Percentiles rank a stretch among this genome's conserved stretches.
Evolutionary conservation across 2,329 filamentous ascomycete species (phyloP).

Genomic region (Apiospora sp.): DNA sequence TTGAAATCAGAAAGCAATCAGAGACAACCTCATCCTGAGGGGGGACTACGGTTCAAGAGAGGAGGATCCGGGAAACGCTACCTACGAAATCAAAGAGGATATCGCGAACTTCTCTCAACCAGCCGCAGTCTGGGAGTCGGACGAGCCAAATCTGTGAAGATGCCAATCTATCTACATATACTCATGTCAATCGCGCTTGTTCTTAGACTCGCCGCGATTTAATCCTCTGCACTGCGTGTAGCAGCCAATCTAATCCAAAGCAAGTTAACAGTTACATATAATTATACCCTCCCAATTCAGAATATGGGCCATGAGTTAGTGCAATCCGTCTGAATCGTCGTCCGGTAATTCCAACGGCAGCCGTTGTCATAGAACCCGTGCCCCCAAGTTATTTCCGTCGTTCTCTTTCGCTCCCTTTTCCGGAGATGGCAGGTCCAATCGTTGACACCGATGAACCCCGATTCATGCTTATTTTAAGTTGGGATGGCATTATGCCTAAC

Average conservation of each 20-base stretch:
- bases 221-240: conserved; percentile 12
- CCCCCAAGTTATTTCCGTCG: not conserved
- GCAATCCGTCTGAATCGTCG: not conserved
- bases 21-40: not conserved
- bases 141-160: not conserved
- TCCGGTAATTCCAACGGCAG: not conserved
- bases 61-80: not conserved
- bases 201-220: not conserved
- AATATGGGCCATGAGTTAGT: not conserved
- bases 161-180: not conserved
- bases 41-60: not conserved
- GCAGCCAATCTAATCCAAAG: conserved; percentile 14
- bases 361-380: not conserved
- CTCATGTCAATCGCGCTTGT: not conserved
- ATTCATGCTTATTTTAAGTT: conserved; percentile 8
- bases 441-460: not conserved
- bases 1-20: not conserved
- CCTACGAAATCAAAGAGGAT: conserved; percentile 7
- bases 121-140: not conserved
- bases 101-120: not conserved
- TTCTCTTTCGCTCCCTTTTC: not conserved
- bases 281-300: not conserved
- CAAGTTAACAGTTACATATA: not conserved
- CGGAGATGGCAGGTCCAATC: not conserved
- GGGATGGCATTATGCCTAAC: not conserved